These are phyloP conservation scores for Dactylonectria estremocensis DNA, from an alignment of 2,329 filamentous ascomycete genomes.

Conservation along the genomic window DNA sequence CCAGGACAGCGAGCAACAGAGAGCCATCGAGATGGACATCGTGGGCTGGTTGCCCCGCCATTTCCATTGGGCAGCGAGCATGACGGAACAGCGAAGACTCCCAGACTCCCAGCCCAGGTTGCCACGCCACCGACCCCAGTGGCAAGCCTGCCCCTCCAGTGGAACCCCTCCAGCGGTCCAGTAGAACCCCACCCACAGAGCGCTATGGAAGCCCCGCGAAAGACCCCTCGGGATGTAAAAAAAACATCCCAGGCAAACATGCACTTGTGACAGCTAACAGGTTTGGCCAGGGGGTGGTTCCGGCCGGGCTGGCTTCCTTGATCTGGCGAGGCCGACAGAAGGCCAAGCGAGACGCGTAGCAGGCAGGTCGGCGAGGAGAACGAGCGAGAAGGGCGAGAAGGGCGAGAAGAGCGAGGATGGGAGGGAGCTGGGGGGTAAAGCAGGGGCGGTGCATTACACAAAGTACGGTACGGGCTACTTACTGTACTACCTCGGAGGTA, in stretches of 20 bases:
- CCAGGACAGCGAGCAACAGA: not conserved
- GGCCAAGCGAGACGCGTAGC: not conserved
- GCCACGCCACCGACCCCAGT: constrained; percentile 32
- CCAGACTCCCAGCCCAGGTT: too few relatives aligned
- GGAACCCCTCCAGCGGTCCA: constrained; percentile 31
- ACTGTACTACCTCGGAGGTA: not conserved
- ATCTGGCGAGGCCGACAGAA: not conserved
- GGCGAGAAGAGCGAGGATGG: constrained; percentile 4
- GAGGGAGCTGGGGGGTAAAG: not conserved
- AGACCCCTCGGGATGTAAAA: constrained; percentile 6
- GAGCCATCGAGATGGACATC: not conserved
- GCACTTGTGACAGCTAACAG: constrained; percentile 30
- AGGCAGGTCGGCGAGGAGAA: not conserved
- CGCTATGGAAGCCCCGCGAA: constrained; percentile 46
- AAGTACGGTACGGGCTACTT: not conserved
- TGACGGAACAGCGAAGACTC: constrained; percentile 20
- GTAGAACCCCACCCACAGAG: constrained; percentile 34
- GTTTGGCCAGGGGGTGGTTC: constrained; percentile 1
- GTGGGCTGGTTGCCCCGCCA: constrained; percentile 29
- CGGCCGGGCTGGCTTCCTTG: constrained; percentile 6
- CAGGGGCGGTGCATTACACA: constrained; percentile 20
- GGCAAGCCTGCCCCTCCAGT: constrained; percentile 33
- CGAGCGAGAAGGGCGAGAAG: not conserved
- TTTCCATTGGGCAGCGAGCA: constrained; percentile 29
- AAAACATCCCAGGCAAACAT: constrained; percentile 31